Percentiles rank a stretch among this genome's conserved stretches.
Conservation (phyloP, 2,329 filamentous ascomycete species). For the Penicillium brasilianum region DNA sequence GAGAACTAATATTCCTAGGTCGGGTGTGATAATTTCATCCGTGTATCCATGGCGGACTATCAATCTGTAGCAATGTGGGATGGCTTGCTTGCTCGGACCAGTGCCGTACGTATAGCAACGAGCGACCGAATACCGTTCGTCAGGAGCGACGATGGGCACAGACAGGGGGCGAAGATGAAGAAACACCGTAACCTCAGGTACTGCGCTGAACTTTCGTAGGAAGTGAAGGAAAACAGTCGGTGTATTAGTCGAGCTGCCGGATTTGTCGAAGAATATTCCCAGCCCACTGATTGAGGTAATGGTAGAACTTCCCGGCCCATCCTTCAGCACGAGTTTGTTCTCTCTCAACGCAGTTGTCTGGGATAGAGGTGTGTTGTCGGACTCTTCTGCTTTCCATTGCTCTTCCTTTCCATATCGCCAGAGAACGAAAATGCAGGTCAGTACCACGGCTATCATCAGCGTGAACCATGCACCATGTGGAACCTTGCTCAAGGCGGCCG, state of each 20-base stretch:
- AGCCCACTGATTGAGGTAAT: slow-evolving; percentile 61
- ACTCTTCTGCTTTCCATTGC: slow-evolving; percentile 73
- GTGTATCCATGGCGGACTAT: slow-evolving; percentile 74
- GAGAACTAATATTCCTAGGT: slow-evolving; percentile 65
- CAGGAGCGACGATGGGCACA: slow-evolving; percentile 59
- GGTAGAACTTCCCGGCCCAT: slow-evolving; percentile 42
- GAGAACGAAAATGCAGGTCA: slow-evolving; percentile 70
- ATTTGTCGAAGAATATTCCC: slow-evolving; percentile 80
- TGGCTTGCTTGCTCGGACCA: slow-evolving; percentile 40
- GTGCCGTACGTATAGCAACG: slow-evolving; percentile 17
- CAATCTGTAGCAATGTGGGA: slow-evolving; percentile 70
- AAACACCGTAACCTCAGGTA: slow-evolving; percentile 72
- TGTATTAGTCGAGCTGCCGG: slow-evolving; percentile 61
- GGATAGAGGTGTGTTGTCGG: slow-evolving; percentile 60
- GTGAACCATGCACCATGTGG: slow-evolving; percentile 82
- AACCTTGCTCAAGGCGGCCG: slow-evolving; percentile 72
- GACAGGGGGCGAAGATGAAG: slow-evolving; percentile 72
- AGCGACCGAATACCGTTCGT: slow-evolving; percentile 51
- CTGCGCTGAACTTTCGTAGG: slow-evolving; percentile 69
- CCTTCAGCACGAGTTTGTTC: background rate
- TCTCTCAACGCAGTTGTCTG: slow-evolving; percentile 15
- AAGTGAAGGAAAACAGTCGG: slow-evolving; percentile 75
- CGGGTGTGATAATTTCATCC: slow-evolving; percentile 70
- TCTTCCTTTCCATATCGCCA: slow-evolving; percentile 81
- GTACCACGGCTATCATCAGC: slow-evolving; percentile 64